Percentiles rank a stretch among this genome's conserved stretches.
Conservation (phyloP, 257 asterid genomes). For the Anisodus tanguticus region DNA sequence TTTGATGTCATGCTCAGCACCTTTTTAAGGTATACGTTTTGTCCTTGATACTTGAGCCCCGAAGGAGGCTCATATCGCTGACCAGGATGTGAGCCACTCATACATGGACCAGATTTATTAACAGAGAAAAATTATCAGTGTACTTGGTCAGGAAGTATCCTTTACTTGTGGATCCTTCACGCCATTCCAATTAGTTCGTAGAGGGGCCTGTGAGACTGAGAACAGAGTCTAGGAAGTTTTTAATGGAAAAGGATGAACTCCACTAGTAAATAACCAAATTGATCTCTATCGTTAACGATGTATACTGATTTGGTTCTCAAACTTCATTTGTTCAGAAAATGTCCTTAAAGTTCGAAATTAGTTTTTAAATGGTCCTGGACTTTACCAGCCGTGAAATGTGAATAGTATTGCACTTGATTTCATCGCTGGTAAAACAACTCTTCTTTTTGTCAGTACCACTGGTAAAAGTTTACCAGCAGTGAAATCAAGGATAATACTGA, state of each 20-base stretch:
- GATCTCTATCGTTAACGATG: not conserved
- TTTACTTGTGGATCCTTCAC: slow-evolving; percentile 2
- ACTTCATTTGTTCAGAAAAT: not conserved
- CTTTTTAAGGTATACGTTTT: not conserved
- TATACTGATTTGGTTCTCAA: slow-evolving; percentile 1
- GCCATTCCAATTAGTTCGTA: not conserved
- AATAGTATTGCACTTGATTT: not conserved
- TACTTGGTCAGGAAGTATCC: slow-evolving; percentile 22
- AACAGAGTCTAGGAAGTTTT: not conserved
- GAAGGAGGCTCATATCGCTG: not conserved
- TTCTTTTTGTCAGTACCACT: not conserved
- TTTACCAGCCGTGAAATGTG: not conserved
- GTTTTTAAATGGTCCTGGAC: not conserved
- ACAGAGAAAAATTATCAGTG: slow-evolving; percentile 4
- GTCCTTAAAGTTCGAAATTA: not conserved
- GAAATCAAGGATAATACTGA: not conserved
- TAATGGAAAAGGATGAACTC: not conserved
- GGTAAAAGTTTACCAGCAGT: not conserved
- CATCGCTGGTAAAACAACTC: not conserved
- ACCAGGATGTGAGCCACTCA: slow-evolving; percentile 21
- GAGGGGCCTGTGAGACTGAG: not conserved
- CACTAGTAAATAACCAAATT: not conserved
- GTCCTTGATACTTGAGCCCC: not conserved
- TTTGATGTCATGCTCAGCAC: not conserved
- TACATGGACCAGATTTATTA: not conserved